Conservation (phyloP, 192 early-diverging fungal genomes). For the Coemansia sp. region DNA sequence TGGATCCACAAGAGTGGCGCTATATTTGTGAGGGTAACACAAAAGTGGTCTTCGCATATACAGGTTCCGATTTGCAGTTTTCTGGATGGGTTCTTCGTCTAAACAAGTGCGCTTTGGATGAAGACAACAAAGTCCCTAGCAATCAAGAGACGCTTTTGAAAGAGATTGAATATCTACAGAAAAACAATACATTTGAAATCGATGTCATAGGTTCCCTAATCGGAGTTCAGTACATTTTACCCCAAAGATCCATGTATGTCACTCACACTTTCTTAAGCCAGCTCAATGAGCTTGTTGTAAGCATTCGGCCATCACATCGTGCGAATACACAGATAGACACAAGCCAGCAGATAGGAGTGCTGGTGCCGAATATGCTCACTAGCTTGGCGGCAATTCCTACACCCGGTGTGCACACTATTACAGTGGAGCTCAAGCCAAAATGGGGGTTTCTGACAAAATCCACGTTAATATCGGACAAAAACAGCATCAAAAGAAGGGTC, state of each 20-base stretch:
- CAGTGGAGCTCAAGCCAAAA: constrained; percentile 70
- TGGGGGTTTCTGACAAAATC: constrained; percentile 69
- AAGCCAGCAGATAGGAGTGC: constrained; percentile 40
- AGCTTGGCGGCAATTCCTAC: constrained; percentile 1
- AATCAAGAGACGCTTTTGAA: constrained; percentile 10
- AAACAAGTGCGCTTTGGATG: constrained; percentile 13
- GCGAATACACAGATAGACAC: constrained; percentile 51
- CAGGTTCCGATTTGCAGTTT: constrained; percentile 39
- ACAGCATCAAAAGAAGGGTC: constrained; percentile 55
- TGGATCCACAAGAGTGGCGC: constrained; percentile 52
- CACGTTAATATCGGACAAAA: constrained; percentile 28
- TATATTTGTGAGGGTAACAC: constrained; percentile 77
- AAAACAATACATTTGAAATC: constrained; percentile 17
- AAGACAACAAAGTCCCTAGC: constrained; percentile 14
- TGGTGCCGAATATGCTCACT: constrained; percentile 54
- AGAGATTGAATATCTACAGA: background rate
- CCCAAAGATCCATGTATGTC: constrained; percentile 19
- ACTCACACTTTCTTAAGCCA: constrained; percentile 35
- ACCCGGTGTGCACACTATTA: constrained; percentile 15
- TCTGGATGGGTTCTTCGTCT: constrained; percentile 35
- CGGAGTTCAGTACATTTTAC: constrained; percentile 53
- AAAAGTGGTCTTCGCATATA: constrained; percentile 64
- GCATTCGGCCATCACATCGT: constrained; percentile 49
- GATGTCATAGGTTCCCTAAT: constrained; percentile 54
- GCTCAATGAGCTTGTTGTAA: constrained; percentile 29